Evolutionary conservation across 306 rosid species (phyloP).

Genomic region (Acmispon strigosus): DNA sequence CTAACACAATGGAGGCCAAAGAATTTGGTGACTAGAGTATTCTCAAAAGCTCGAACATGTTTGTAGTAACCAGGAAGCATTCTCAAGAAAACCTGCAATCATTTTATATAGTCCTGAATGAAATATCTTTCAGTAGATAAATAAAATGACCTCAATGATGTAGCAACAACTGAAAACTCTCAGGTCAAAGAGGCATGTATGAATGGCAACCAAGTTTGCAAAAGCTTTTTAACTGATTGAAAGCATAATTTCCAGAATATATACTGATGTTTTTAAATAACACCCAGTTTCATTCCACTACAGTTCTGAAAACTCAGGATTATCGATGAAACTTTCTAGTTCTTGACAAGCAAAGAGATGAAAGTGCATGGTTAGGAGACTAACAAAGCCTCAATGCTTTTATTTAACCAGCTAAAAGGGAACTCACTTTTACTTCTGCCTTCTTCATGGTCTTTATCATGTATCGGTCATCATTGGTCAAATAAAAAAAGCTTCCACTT

Average conservation of each 20-base stretch:
- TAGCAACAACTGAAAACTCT: not conserved
- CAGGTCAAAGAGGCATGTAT: not conserved
- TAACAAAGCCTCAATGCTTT: slow-evolving; percentile 8
- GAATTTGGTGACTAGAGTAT: slow-evolving; percentile 86
- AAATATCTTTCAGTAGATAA: slow-evolving; percentile 20
- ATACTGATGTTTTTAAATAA: not conserved
- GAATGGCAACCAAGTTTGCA: not conserved
- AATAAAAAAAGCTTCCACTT: slow-evolving; percentile 95
- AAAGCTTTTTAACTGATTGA: not conserved
- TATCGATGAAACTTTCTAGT: not conserved
- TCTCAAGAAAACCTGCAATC: slow-evolving; percentile 70
- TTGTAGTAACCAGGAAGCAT: slow-evolving; percentile 98
- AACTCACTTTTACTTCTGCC: slow-evolving; percentile 86
- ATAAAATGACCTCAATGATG: not conserved
- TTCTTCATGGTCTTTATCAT: slow-evolving; percentile 98
- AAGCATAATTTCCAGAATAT: not conserved
- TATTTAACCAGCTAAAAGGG: slow-evolving; percentile 12
- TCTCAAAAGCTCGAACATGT: slow-evolving; percentile 82
- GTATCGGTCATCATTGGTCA: slow-evolving; percentile 93
- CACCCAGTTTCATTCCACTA: not conserved
- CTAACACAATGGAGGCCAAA: slow-evolving; percentile 95
- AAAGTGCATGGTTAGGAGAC: not conserved
- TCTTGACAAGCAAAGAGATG: not conserved
- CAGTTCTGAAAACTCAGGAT: not conserved
- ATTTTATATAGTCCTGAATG: slow-evolving; percentile 30